Conservation (phyloP, 768 basidiomycete genomes). For the Imleria badia region DNA sequence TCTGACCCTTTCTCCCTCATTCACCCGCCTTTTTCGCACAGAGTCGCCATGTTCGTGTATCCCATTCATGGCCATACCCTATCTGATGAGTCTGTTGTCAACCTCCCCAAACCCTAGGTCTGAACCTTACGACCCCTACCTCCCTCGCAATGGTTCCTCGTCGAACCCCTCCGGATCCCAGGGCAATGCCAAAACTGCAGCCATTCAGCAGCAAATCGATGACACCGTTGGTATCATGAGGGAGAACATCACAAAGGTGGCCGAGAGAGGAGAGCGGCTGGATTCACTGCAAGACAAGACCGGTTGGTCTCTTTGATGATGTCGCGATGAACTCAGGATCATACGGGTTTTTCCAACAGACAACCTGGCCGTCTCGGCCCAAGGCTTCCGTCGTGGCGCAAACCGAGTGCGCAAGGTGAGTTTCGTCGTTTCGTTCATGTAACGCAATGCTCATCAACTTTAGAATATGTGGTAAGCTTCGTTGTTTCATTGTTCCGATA, state of each 20-base stretch:
- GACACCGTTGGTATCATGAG: constrained; percentile 97
- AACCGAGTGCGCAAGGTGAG: constrained; percentile 94
- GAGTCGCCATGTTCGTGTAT: constrained; percentile 29
- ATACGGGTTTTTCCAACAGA: constrained; percentile 47
- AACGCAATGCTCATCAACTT: constrained; percentile 8
- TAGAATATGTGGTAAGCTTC: constrained; percentile 88
- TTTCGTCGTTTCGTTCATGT: neutral
- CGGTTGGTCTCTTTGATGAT: constrained; percentile 53
- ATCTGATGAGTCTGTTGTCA: constrained; percentile 6
- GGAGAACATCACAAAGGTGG: constrained; percentile 95
- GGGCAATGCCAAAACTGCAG: constrained; percentile 82
- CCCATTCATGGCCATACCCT: neutral
- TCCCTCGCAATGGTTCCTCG: constrained; percentile 78
- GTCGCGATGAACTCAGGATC: neutral
- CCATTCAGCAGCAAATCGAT: constrained; percentile 96
- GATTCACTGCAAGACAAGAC: constrained; percentile 98
- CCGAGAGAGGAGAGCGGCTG: constrained; percentile 91
- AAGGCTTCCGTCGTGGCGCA: constrained; percentile 96
- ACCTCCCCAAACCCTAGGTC: constrained; percentile 58
- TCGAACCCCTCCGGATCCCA: constrained; percentile 48
- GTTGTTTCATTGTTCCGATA: neutral
- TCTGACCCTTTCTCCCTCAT: neutral
- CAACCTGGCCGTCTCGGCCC: constrained; percentile 96
- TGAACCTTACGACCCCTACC: constrained; percentile 98
- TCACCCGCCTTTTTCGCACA: constrained; percentile 3